phyloP scores from a whole-genome alignment of 2,329 filamentous ascomycete genomes.

The Cladosporium sp. region DNA sequence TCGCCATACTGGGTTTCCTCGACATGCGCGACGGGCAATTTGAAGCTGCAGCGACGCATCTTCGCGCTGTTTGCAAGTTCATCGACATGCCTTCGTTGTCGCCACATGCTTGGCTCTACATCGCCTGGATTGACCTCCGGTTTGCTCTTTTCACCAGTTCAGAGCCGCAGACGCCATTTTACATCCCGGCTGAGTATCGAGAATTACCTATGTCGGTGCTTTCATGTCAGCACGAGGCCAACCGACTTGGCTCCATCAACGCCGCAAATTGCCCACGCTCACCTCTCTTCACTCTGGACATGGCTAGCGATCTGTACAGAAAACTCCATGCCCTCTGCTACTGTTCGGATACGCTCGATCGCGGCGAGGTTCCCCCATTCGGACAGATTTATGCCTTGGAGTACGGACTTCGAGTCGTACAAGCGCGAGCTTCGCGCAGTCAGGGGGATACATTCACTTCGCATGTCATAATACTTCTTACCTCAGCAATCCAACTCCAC shows the following conservation, averaged over 20 bases:
- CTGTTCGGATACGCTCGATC: background rate
- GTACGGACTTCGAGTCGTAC: constrained; percentile 14
- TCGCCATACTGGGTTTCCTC: constrained; percentile 11
- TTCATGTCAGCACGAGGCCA: constrained; percentile 6
- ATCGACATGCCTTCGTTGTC: constrained; percentile 12
- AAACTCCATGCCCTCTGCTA: constrained; percentile 16
- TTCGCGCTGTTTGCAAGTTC: constrained; percentile 11
- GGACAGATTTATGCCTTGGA: constrained; percentile 13
- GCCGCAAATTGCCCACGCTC: constrained; percentile 12
- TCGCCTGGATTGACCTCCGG: constrained; percentile 10
- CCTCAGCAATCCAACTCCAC: constrained; percentile 15
- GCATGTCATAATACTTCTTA: constrained; percentile 1
- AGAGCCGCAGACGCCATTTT: constrained; percentile 13
- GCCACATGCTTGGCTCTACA: constrained; percentile 10
- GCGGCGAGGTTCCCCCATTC: background rate
- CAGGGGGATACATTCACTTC: background rate
- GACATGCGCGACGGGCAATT: constrained; percentile 14
- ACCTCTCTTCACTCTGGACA: constrained; percentile 13
- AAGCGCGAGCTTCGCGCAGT: background rate
- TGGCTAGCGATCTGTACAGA: constrained; percentile 8
- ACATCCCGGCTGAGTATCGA: constrained; percentile 2
- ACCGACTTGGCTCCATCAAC: constrained; percentile 9
- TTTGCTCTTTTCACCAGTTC: constrained; percentile 2
- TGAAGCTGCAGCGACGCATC: constrained; percentile 10
- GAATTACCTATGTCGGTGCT: background rate